phyloP scores from a whole-genome alignment of 805 yeast species.

The Zygoascus bituminiphila region DNA sequence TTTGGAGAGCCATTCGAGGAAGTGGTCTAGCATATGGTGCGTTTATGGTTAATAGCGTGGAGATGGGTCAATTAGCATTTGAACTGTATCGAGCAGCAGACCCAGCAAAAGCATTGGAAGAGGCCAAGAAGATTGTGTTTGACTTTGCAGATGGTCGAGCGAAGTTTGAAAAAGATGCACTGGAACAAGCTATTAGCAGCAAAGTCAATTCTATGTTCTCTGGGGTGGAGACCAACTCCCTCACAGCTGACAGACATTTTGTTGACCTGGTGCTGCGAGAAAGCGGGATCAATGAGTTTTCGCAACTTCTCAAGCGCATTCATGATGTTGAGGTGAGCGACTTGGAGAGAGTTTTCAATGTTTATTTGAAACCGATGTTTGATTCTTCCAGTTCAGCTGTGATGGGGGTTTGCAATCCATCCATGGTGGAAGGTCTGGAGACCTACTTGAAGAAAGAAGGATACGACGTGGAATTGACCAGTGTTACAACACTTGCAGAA shows the following conservation, averaged over 20 bases:
- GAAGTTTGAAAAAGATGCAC: slow-evolving; percentile 47
- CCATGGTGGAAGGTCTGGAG: slow-evolving; percentile 42
- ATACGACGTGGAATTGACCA: slow-evolving; percentile 52
- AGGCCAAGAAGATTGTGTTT: slow-evolving; percentile 56
- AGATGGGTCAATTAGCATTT: slow-evolving; percentile 59
- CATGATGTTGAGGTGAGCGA: slow-evolving; percentile 45
- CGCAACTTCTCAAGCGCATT: slow-evolving; percentile 44
- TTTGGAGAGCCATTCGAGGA: slow-evolving; percentile 94
- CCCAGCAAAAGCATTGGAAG: slow-evolving; percentile 46
- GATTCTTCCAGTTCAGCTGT: slow-evolving; percentile 45
- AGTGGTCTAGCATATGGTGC: slow-evolving; percentile 93
- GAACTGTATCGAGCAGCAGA: slow-evolving; percentile 80
- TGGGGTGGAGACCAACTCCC: slow-evolving; percentile 51
- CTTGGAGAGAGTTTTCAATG: slow-evolving; percentile 36
- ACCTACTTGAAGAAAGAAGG: slow-evolving; percentile 46
- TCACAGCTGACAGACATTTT: slow-evolving; percentile 61
- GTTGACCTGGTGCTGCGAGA: slow-evolving; percentile 56
- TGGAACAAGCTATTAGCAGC: slow-evolving; percentile 69
- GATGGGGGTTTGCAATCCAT: slow-evolving; percentile 68
- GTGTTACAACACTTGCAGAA: slow-evolving; percentile 32
- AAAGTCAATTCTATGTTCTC: slow-evolving; percentile 67
- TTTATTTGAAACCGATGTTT: slow-evolving; percentile 61
- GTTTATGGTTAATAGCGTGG: slow-evolving; percentile 47
- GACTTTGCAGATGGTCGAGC: slow-evolving; percentile 48
- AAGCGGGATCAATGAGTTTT: slow-evolving; percentile 61